phyloP scores from a whole-genome alignment of 306 rosid genomes.

The Sicyos edulis region DNA sequence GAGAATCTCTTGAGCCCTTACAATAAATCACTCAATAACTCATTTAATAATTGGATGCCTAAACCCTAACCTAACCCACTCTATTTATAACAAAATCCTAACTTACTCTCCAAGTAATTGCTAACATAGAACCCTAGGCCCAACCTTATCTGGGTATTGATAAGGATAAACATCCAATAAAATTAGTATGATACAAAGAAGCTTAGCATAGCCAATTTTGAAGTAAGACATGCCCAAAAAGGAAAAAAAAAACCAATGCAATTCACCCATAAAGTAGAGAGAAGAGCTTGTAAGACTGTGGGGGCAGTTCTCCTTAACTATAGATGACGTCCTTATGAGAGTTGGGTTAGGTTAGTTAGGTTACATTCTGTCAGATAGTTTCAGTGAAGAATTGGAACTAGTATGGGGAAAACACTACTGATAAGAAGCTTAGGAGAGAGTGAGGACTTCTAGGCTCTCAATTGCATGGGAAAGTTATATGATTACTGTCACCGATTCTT shows the following conservation, averaged over 20 bases:
- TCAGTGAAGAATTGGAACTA: neutral
- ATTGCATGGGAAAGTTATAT: neutral
- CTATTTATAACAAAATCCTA: no score
- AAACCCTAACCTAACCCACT: no score
- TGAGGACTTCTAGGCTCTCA: neutral
- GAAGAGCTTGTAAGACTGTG: neutral
- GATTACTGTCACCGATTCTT: neutral
- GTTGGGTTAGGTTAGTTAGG: neutral
- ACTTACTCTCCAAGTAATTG: no score
- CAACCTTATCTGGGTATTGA: no score
- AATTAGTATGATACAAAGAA: neutral
- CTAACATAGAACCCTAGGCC: no score
- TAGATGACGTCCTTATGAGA: neutral
- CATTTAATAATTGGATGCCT: no score
- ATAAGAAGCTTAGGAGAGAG: neutral
- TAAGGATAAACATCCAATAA: neutral
- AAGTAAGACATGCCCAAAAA: neutral
- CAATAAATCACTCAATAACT: no score
- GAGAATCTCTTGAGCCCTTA: no score
- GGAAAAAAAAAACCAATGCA: neutral
- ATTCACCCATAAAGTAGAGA: neutral
- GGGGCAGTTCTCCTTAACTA: neutral
- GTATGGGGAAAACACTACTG: neutral
- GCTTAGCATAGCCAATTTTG: neutral
- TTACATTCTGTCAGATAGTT: neutral